A percentile compares a stretch with the other conserved stretches of the same genome.
Conservation (phyloP, 1,284 basidiomycete species). For the Pterulicium gracile region DNA sequence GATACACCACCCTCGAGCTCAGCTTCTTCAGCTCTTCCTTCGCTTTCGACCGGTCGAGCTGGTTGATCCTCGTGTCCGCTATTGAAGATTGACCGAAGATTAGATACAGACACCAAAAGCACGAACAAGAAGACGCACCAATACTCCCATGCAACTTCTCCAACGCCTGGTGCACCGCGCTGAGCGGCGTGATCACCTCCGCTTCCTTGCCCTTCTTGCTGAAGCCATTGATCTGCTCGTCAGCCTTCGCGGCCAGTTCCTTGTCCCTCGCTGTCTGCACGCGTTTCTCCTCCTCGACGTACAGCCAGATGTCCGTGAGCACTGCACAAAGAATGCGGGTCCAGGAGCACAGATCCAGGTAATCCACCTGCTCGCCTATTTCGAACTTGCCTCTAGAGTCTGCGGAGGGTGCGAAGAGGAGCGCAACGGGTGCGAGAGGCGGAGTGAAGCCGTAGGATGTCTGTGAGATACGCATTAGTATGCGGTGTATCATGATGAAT, state of each 20-base stretch:
- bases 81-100: too few relatives aligned
- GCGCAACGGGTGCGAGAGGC: slow-evolving; percentile 32
- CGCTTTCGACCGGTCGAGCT: slow-evolving; percentile 59
- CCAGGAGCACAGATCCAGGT: slow-evolving; percentile 42
- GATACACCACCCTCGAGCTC: slow-evolving; percentile 51
- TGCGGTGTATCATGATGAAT: slow-evolving; percentile 1
- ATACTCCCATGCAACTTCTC: too few relatives aligned
- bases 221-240: too few relatives aligned
- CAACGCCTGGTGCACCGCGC: too few relatives aligned
- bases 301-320: slow-evolving; percentile 44
- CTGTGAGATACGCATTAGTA: slow-evolving; percentile 14
- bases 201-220: too few relatives aligned
- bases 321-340: slow-evolving; percentile 44
- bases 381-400: slow-evolving; percentile 28
- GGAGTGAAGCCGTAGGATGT: slow-evolving; percentile 28
- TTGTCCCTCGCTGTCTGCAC: slow-evolving; percentile 8
- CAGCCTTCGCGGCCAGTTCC: too few relatives aligned
- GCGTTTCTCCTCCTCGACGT: slow-evolving; percentile 36
- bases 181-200: too few relatives aligned
- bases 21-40: slow-evolving; percentile 56
- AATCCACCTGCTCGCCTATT: slow-evolving; percentile 38
- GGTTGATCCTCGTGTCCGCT: slow-evolving; percentile 64
- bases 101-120: too few relatives aligned
- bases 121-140: too few relatives aligned
- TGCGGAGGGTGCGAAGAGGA: slow-evolving; percentile 24